Evolutionary conservation across 108 stramenopile genomes (phyloP), one percentile per base, ranked within the genome.

Genomic region (Skeletonema marinoi): DNA sequence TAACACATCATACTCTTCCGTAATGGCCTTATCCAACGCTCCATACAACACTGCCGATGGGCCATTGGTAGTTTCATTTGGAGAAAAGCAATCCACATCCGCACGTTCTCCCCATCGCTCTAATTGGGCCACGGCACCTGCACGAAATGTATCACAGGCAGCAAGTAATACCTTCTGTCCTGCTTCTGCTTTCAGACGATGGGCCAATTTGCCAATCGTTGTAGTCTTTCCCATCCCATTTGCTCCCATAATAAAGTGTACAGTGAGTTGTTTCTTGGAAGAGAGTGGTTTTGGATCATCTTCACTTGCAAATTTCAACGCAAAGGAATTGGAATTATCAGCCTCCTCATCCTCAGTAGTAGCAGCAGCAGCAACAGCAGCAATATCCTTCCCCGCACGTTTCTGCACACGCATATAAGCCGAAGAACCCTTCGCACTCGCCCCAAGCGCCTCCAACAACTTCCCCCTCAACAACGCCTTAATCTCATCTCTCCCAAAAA

Each of bases 181-280:
- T 7, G 92, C 89, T 60, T 97, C 96, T 12, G 72, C 76, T 36
- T 80, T 65, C 6, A 98, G 73, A 17, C 96, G 90, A 77, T 91
- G 72, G 8, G 98, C 97, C 30, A 97, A 68, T 87, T 98, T 98
- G n/a, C 96, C 98, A 58, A 97, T 94, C 32, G 97, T 96, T 2
- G 97, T 97, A 16, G 93, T 96, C 72, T 98, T 98, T 11, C 98
- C 98, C 96, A 98, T 97, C 0, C 94, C 94, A 71, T 95, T 95
- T 51, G 92, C 94, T 16, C 94, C 91, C 90, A 95, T 86, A 25
- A 95, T 73, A 60, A 92, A 95, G 2, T 91, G 76, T 1, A 95
- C 85, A 1, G 92, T 92, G 3, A 90, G 92, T n/a, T 80, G 64
- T 10, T 72, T 72, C 25, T 65, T 68, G 42, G 46, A 13, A 25